Evolutionary conservation across 148 eudicot genomes (phyloP).

Genomic region (Dysphania ambrosioides): DNA sequence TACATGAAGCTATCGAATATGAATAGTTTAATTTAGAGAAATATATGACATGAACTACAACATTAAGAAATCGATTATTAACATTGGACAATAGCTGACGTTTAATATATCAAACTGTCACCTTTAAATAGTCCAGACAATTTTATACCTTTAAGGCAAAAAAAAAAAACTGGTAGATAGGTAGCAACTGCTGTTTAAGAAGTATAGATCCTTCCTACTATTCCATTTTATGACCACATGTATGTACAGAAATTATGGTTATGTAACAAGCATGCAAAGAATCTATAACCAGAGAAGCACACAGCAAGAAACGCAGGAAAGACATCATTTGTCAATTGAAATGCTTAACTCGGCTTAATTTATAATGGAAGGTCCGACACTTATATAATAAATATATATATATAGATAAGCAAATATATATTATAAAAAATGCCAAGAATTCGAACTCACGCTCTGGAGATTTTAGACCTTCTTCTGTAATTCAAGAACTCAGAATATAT

Average conservation of each 20-base stretch:
- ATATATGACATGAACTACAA: background rate
- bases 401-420: too few species aligned
- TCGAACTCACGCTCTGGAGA: slow-evolving; percentile 52
- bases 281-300: background rate
- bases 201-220: background rate
- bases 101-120: too few species aligned
- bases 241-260: too few species aligned
- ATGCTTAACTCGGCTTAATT: background rate
- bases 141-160: too few species aligned
- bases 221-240: background rate
- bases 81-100: too few species aligned
- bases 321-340: background rate
- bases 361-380: background rate
- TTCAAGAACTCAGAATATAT: slow-evolving; percentile 70
- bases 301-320: background rate
- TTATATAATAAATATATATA: background rate
- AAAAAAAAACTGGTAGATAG: too few species aligned
- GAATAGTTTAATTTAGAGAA: too few species aligned
- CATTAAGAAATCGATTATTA: too few species aligned
- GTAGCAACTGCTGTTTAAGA: too few species aligned
- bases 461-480: slow-evolving; percentile 42
- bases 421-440: background rate
- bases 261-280: background rate
- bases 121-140: too few species aligned
- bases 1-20: too few species aligned